phyloP scores from a whole-genome alignment of 768 basidiomycete genomes.

The Suillus brevipes region DNA sequence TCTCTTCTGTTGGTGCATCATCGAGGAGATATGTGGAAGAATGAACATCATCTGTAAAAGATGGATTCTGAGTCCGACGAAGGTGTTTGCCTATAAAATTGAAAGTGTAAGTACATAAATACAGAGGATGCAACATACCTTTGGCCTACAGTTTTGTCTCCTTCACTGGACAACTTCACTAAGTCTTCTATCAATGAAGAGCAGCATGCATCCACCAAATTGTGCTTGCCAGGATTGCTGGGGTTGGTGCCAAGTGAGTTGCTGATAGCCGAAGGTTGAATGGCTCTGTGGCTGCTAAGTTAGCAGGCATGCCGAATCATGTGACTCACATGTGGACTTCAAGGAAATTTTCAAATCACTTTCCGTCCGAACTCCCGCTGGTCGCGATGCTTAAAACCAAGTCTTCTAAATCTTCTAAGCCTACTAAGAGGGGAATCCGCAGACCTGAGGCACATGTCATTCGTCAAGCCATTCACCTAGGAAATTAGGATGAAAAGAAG shows the following conservation, averaged over 20 bases:
- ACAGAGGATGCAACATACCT: background rate
- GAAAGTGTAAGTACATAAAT: background rate
- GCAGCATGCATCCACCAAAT: background rate
- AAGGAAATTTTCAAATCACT: too few species aligned
- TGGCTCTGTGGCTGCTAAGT: too few species aligned
- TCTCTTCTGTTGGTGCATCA: background rate
- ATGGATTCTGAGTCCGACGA: background rate
- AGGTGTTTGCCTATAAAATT: background rate
- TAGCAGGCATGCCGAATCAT: too few species aligned
- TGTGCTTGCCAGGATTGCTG: background rate
- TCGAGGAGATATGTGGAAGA: background rate
- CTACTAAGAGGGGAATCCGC: too few species aligned
- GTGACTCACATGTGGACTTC: too few species aligned
- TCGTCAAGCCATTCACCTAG: too few species aligned
- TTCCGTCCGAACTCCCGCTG: too few species aligned
- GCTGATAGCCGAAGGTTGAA: background rate
- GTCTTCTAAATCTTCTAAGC: too few species aligned
- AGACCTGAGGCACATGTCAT: too few species aligned
- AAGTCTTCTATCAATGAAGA: background rate
- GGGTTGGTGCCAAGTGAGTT: background rate
- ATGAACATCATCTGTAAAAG: background rate
- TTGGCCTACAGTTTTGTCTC: background rate
- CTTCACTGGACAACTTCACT: background rate
- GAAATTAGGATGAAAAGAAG: too few species aligned
- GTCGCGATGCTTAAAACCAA: too few species aligned